These are phyloP conservation scores for Suhomyces panamericanus DNA, from an alignment of 1,139 yeast genomes.

Conservation along the genomic window DNA sequence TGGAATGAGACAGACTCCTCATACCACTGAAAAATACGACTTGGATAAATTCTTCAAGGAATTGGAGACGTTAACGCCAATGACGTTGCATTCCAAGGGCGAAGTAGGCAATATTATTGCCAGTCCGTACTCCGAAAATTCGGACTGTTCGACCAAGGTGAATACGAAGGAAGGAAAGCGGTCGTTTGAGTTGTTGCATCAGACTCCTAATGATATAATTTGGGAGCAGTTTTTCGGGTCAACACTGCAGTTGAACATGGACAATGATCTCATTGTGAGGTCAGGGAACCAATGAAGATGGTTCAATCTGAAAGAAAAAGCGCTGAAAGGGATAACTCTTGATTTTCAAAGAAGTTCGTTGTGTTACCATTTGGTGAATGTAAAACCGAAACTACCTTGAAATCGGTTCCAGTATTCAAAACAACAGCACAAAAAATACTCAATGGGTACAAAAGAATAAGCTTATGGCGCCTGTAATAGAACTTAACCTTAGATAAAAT, in stretches of 20 bases:
- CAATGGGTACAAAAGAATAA: no score
- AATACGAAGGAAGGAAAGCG: slow-evolving; percentile 47
- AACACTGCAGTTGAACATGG: slow-evolving; percentile 1
- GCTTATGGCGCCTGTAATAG: no score
- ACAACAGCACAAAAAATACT: no score
- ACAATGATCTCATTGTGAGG: slow-evolving; percentile 4
- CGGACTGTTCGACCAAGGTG: slow-evolving; percentile 10
- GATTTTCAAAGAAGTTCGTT: no score
- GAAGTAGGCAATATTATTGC: not conserved
- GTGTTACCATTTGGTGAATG: no score
- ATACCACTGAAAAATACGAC: slow-evolving; percentile 21
- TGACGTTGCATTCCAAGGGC: not conserved
- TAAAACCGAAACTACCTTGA: no score
- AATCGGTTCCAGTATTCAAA: no score
- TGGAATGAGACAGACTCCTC: not conserved
- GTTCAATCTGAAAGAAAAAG: no score
- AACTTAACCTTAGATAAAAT: no score
- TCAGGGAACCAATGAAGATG: not conserved
- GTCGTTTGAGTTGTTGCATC: slow-evolving; percentile 61
- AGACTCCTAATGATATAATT: slow-evolving; percentile 66
- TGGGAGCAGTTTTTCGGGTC: slow-evolving; percentile 75
- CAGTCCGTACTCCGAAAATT: slow-evolving; percentile 7
- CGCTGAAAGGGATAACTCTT: no score
- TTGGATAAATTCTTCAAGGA: slow-evolving; percentile 48
- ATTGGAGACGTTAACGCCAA: slow-evolving; percentile 26